A percentile compares a stretch with the other conserved stretches of the same genome.
These are phyloP conservation scores for Melastoma candidum DNA, from an alignment of 441 rosid species.

Conservation along the genomic window DNA sequence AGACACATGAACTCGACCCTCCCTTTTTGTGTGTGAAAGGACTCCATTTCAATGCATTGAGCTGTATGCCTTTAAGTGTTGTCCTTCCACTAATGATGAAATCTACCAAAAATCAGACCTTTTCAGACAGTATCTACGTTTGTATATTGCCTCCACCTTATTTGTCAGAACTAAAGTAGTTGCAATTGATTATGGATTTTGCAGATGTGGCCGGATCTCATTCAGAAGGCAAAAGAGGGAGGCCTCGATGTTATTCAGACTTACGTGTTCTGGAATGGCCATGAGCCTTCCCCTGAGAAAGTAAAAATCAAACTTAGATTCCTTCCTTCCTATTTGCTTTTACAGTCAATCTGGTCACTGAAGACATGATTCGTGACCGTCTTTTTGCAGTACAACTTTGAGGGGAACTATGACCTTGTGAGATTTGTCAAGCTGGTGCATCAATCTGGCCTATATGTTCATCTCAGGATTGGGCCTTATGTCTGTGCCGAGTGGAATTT, in stretches of 20 bases:
- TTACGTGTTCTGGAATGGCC: slow-evolving; percentile 45
- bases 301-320: neutral
- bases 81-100: no score
- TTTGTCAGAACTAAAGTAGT: no score
- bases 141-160: neutral
- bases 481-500: slow-evolving; percentile 53
- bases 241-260: slow-evolving; percentile 44
- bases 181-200: neutral
- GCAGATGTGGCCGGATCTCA: slow-evolving; percentile 59
- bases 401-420: slow-evolving; percentile 34
- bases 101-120: no score
- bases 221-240: slow-evolving; percentile 35
- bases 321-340: neutral
- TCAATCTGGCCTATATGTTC: slow-evolving; percentile 29
- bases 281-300: slow-evolving; percentile 33
- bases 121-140: neutral
- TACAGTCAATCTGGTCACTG: neutral
- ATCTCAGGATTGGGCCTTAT: slow-evolving; percentile 51
- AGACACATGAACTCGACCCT: no score
- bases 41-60: no score
- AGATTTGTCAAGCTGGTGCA: slow-evolving; percentile 35
- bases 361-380: neutral
- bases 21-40: no score
- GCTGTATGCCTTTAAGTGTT: no score
- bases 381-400: slow-evolving; percentile 31